phyloP scores from a whole-genome alignment of 257 asterid species.

The Lantana camara region DNA sequence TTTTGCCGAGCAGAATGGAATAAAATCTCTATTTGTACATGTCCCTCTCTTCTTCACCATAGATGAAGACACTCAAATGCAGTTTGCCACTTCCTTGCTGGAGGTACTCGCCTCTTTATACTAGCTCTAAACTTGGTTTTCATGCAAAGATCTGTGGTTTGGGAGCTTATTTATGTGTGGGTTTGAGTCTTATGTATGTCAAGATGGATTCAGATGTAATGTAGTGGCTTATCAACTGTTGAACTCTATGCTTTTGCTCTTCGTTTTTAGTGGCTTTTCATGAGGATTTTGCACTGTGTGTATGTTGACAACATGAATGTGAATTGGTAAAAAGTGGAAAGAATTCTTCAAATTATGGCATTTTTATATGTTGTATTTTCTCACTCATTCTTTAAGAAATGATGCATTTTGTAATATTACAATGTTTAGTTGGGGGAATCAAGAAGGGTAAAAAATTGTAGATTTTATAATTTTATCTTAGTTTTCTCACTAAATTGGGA shows the following conservation, averaged over 20 bases:
- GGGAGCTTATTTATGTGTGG: conserved; percentile 25
- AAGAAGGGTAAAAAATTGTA: too few species aligned
- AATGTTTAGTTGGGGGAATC: too few species aligned
- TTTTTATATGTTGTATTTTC: too few species aligned
- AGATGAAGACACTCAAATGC: conserved; percentile 97
- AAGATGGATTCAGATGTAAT: conserved; percentile 14
- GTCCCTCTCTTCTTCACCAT: conserved; percentile 92
- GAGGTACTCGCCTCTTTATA: conserved; percentile 70
- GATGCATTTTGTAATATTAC: too few species aligned
- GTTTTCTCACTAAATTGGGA: too few species aligned
- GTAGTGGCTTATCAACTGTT: conserved; percentile 1
- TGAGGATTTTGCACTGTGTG: too few species aligned
- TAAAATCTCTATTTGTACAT: conserved; percentile 80
- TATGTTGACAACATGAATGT: too few species aligned
- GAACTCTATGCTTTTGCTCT: not conserved
- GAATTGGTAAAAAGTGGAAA: too few species aligned
- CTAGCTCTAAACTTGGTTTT: conserved; percentile 34
- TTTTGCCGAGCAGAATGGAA: conserved; percentile 84
- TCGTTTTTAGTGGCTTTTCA: not conserved
- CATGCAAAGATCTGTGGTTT: not conserved
- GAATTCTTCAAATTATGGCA: too few species aligned
- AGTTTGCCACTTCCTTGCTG: conserved; percentile 77
- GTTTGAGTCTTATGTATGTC: conserved; percentile 30
- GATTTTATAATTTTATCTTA: too few species aligned
- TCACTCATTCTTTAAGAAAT: too few species aligned